A percentile compares a stretch with the other conserved stretches of the same genome.
phyloP scores from a whole-genome alignment of 352 stramenopile genomes.

The Globisporangium ultimum region DNA sequence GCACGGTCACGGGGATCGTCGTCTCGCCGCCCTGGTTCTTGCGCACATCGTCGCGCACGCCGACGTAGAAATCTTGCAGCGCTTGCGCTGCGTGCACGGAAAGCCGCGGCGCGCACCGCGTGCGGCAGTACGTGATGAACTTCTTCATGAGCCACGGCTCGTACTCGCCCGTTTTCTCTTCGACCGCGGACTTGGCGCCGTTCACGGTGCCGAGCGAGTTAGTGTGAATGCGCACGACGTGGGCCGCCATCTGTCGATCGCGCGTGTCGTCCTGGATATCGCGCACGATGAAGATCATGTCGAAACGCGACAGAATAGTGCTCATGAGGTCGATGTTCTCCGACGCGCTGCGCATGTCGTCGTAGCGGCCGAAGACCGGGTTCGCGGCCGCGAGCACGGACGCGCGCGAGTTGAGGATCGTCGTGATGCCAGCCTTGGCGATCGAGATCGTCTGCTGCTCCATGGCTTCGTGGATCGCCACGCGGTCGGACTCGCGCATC shows the following conservation, averaged over 20 bases:
- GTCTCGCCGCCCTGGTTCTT: constrained; percentile 70
- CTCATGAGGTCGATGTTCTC: constrained; percentile 99
- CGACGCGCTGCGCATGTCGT: constrained; percentile 96
- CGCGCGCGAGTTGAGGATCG: constrained; percentile 94
- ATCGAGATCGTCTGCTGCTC: constrained; percentile 99
- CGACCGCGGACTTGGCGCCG: constrained; percentile 20
- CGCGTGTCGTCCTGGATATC: constrained; percentile 97
- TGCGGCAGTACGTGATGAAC: constrained; percentile 98
- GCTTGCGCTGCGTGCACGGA: constrained; percentile 89
- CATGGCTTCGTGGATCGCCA: constrained; percentile 99
- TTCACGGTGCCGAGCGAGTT: constrained; percentile 51
- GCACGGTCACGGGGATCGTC: constrained; percentile 97
- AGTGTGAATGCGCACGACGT: constrained; percentile 98
- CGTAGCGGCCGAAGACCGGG: constrained; percentile 97
- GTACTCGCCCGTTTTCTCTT: constrained; percentile 51
- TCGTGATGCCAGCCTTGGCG: constrained; percentile 99
- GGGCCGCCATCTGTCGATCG: constrained; percentile 96
- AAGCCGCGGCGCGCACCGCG: constrained; percentile 91
- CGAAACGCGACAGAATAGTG: constrained; percentile 98
- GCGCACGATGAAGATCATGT: constrained; percentile 99
- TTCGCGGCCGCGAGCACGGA: constrained; percentile 96
- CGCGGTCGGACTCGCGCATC: constrained; percentile 91
- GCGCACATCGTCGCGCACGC: constrained; percentile 95
- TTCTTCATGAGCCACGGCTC: constrained; percentile 93
- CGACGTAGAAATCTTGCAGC: constrained; percentile 97